Evolutionary conservation across 2,329 filamentous ascomycete genomes (phyloP).

Genomic region (Myriosclerotinia curreyana): DNA sequence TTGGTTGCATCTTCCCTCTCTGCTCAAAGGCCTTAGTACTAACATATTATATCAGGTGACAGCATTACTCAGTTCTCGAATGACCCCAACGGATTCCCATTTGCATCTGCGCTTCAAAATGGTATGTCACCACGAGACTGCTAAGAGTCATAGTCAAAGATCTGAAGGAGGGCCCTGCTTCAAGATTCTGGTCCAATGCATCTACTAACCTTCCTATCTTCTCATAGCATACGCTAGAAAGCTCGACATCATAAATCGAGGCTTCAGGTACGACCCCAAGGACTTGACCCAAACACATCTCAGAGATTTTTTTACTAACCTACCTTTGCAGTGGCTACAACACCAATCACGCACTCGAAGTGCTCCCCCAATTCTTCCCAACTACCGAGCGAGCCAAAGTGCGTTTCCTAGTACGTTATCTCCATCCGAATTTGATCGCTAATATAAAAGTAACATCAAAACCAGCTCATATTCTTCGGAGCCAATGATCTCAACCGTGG

Average conservation of each 20-base stretch:
- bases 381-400: constrained; percentile 30
- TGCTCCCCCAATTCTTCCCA: constrained; percentile 27
- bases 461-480: constrained; percentile 65
- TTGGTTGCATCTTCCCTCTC: neutral
- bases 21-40: neutral
- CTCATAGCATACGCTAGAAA: constrained; percentile 12
- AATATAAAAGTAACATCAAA: neutral
- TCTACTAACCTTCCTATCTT: neutral
- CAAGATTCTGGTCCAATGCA: neutral
- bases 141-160: neutral
- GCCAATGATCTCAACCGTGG: constrained; percentile 79
- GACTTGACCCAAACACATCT: too few species aligned
- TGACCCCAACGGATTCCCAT: constrained; percentile 29
- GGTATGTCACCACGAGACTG: constrained; percentile 19
- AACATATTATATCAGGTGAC: constrained; percentile 26
- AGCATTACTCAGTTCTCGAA: constrained; percentile 33
- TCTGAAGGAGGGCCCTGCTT: neutral
- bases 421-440: neutral
- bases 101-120: constrained; percentile 33
- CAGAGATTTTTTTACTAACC: neutral
- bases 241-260: constrained; percentile 32
- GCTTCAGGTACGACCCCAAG: constrained; percentile 12
- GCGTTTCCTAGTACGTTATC: constrained; percentile 44
- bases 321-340: constrained; percentile 30
- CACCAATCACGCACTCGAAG: constrained; percentile 30